phyloP scores from a whole-genome alignment of 2,329 filamentous ascomycete genomes.

The Xylaria polymorpha region DNA sequence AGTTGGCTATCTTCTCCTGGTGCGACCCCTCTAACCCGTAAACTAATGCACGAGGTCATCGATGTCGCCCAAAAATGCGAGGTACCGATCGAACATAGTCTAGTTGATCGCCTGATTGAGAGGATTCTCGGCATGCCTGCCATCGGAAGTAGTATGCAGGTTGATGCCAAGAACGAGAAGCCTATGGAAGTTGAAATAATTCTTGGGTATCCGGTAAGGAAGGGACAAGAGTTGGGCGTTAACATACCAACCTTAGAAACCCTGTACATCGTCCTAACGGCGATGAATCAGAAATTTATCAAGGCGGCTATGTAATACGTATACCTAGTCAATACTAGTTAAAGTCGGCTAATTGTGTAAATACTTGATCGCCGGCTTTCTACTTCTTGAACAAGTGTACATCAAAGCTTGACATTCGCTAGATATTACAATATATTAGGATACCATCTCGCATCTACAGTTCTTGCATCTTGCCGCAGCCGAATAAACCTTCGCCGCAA shows the following conservation, averaged over 20 bases:
- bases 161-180: slow-evolving; percentile 66
- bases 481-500: not conserved
- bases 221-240: slow-evolving; percentile 65
- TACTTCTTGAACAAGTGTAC: not conserved
- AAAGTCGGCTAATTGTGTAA: not conserved
- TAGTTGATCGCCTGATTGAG: slow-evolving; percentile 60
- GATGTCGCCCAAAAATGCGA: slow-evolving; percentile 67
- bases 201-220: slow-evolving; percentile 67
- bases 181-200: slow-evolving; percentile 73
- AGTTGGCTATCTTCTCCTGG: slow-evolving; percentile 60
- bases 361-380: not conserved
- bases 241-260: slow-evolving; percentile 64
- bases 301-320: slow-evolving; percentile 1
- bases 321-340: not conserved
- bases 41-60: slow-evolving; percentile 64
- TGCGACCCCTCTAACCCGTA: slow-evolving; percentile 61
- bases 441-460: not conserved
- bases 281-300: slow-evolving; percentile 45
- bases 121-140: slow-evolving; percentile 60
- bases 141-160: slow-evolving; percentile 64
- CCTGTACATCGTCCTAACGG: slow-evolving; percentile 52
- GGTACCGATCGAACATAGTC: slow-evolving; percentile 58
- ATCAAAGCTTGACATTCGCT: not conserved
- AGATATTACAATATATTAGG: not conserved
- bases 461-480: not conserved